Conservation (phyloP, 164 flowering plant species). For the Taxillus chinensis region DNA sequence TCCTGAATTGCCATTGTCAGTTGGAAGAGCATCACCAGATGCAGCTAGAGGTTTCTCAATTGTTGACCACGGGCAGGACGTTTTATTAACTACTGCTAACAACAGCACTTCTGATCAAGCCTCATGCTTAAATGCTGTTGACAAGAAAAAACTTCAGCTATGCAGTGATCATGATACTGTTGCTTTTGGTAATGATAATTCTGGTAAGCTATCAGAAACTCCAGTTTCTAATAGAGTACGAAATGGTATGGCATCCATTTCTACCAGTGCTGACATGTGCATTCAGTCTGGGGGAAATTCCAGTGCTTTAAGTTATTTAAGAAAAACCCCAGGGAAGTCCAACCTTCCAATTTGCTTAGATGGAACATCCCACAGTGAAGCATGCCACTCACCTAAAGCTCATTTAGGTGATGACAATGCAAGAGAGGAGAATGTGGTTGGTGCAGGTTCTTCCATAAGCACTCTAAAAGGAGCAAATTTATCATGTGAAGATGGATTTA, state of each 20-base stretch:
- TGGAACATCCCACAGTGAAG: conserved; percentile 14
- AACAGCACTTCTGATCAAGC: conserved; percentile 11
- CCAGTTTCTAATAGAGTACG: conserved; percentile 12
- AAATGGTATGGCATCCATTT: conserved; percentile 15
- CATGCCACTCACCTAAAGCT: conserved; percentile 13
- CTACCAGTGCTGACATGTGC: conserved; percentile 18
- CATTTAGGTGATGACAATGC: conserved; percentile 6
- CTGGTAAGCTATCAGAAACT: conserved; percentile 13
- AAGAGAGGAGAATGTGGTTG: conserved; percentile 8
- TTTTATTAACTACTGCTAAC: conserved; percentile 14
- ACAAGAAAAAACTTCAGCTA: conserved; percentile 9
- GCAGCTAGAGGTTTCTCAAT: conserved; percentile 10
- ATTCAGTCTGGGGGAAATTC: conserved; percentile 20
- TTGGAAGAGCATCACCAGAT: conserved; percentile 13
- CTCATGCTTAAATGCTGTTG: conserved; percentile 9
- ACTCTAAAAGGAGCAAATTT: conserved; percentile 10
- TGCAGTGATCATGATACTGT: conserved; percentile 8
- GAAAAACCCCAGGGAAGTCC: conserved; percentile 30
- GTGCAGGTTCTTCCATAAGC: conserved; percentile 10
- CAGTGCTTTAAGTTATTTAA: conserved; percentile 20
- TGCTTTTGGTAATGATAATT: conserved; percentile 4
- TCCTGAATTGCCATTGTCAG: conserved; percentile 14
- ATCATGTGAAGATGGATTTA: conserved; percentile 12
- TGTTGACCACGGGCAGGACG: conserved; percentile 6
- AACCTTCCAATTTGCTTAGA: conserved; percentile 15